Evolutionary conservation across 2,329 filamentous ascomycete genomes (phyloP).

Genomic region (Lachnum nothofagi): DNA sequence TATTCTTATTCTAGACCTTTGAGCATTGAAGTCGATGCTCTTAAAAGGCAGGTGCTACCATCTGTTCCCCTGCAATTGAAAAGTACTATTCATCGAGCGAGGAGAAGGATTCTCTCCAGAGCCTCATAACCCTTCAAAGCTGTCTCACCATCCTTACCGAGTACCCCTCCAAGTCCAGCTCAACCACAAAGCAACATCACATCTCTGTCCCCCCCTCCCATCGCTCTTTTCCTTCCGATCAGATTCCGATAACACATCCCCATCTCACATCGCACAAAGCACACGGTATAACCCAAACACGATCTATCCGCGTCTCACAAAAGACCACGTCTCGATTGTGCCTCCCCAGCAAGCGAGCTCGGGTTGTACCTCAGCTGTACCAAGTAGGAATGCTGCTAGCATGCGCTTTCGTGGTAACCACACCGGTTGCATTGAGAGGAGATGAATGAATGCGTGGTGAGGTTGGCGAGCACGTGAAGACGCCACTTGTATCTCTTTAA

Average conservation of each 20-base stretch:
- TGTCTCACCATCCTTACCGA: not conserved
- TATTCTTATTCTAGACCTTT: not conserved
- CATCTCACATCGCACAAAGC: no score
- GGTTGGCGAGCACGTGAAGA: not conserved
- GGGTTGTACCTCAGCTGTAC: not conserved
- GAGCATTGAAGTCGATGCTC: not conserved
- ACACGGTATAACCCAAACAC: not conserved
- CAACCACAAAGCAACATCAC: no score
- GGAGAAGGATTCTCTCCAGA: no score
- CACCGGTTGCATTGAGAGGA: not conserved
- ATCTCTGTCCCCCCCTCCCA: constrained; percentile 2
- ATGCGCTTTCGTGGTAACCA: not conserved
- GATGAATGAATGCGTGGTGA: not conserved
- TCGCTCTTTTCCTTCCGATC: not conserved
- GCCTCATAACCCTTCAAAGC: no score
- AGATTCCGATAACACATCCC: not conserved
- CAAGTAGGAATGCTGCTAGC: not conserved
- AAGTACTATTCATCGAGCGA: no score
- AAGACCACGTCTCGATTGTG: not conserved
- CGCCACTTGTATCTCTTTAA: not conserved
- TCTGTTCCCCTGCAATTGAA: no score
- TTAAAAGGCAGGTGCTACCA: no score
- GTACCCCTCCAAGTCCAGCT: no score
- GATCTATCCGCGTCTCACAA: not conserved
- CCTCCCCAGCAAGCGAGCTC: not conserved